Evolutionary conservation across 2,329 filamentous ascomycete genomes (phyloP), one percentile per base, ranked within the genome.

Genomic region (Drechmeria coniospora): DNA sequence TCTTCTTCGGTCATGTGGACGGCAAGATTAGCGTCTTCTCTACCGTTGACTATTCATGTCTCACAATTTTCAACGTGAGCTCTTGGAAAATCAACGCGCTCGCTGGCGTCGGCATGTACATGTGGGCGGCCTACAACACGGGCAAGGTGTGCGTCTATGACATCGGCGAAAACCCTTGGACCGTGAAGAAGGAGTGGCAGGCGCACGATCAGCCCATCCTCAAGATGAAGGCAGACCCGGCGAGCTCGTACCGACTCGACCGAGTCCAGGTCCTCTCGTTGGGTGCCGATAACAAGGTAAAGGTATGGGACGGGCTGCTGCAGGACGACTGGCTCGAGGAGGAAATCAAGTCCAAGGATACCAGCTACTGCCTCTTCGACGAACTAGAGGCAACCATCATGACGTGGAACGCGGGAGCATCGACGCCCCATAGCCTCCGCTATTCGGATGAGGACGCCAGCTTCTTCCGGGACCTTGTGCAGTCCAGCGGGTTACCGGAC

Each of bases 351-450:
- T 65, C 68, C 18, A 73, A 75, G 35, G 86, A 94, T 43, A 63
- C 68, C 1, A 70, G 90, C 26, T 95, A 82, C 46, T 94, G 86
- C 57, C 66, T 70, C 16, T 93, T 95, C 49, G 68, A 84, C 29
- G 76, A 92, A 41, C 62, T 95, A 32, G 77, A 73, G 26, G 75
- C 80, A 9, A 61, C 83, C 21, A 71, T 93, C 15, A 67, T 95
- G 60, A 94, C 86, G 0, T 98, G 90, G 90, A 98, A 98, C 49
- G 87, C 86, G 2, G 90, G 90, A 2, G 90, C 90, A n/a, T 78
- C 79, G 11, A 93, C 90, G n/a, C 90, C 90, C 0, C 75, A 74
- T 32, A 80, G 76, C 43, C 59, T 95, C 19, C 69, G 79, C 30
- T 72, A 80, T 36, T 71, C 72, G 2, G 65, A 71, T 17, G 58